These are phyloP conservation scores for Neopestalotiopsis sp. DNA, from an alignment of 2,329 filamentous ascomycete species.

Conservation along the genomic window DNA sequence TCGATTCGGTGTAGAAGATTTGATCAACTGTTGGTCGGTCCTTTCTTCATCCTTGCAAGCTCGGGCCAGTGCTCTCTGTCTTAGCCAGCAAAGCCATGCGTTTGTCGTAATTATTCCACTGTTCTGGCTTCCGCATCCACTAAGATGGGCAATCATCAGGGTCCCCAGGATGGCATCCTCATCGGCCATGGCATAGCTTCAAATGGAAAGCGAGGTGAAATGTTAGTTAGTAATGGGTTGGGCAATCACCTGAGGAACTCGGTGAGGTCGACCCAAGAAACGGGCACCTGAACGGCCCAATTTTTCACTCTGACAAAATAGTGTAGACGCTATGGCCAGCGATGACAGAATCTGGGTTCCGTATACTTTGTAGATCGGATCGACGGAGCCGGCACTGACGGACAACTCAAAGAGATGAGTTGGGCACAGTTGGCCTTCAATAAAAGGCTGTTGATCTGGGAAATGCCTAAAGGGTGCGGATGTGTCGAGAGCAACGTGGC, in stretches of 20 bases:
- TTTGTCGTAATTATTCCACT: no score
- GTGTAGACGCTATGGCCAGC: neutral
- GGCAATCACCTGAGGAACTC: neutral
- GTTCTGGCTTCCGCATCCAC: no score
- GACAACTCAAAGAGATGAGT: no score
- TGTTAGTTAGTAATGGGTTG: neutral
- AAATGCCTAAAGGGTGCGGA: neutral
- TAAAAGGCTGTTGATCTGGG: neutral
- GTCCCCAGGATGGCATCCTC: neutral
- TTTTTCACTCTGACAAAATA: neutral
- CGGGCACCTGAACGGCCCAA: no score
- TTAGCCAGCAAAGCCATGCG: no score
- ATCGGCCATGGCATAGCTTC: neutral
- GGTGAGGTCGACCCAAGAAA: neutral
- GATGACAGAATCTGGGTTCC: neutral
- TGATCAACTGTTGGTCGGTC: neutral
- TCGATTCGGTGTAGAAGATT: neutral
- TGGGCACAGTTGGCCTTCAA: neutral
- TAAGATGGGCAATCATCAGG: neutral
- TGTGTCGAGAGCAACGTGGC: slow-evolving; percentile 3
- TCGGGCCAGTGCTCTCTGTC: neutral
- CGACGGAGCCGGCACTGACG: neutral
- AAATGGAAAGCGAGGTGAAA: slow-evolving; percentile 1
- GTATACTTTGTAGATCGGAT: neutral
- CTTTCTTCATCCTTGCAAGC: neutral